phyloP scores from a whole-genome alignment of 306 rosid genomes.

The Prunus armeniaca region DNA sequence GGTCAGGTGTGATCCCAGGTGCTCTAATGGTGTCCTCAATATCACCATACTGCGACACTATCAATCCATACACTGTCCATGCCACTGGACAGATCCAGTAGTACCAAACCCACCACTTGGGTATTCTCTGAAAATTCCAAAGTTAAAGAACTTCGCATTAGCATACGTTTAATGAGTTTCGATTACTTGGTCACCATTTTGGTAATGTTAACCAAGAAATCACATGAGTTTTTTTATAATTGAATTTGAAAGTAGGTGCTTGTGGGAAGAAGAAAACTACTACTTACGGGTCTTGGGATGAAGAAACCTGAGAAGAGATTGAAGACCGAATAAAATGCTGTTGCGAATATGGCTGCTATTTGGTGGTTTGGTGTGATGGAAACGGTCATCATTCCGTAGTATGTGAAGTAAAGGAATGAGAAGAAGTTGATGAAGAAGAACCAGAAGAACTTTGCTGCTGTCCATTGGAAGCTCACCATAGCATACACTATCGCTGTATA shows the following conservation, averaged over 20 bases:
- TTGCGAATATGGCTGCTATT: conserved; percentile 87
- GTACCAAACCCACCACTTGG: conserved; percentile 97
- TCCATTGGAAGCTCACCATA: conserved; percentile 88
- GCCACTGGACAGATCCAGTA: conserved; percentile 93
- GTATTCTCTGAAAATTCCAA: conserved; percentile 75
- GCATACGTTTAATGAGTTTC: not conserved
- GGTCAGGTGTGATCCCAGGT: conserved; percentile 23
- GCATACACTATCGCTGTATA: conserved; percentile 77
- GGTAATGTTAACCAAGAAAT: not conserved
- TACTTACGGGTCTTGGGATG: conserved; percentile 86
- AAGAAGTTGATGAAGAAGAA: conserved; percentile 81
- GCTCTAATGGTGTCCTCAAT: not conserved
- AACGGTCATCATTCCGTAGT: conserved; percentile 98
- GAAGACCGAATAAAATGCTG: conserved; percentile 86
- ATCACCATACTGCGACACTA: conserved; percentile 81
- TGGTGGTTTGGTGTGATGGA: conserved; percentile 96
- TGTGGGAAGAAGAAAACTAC: conserved; percentile 3
- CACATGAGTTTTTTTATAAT: not conserved
- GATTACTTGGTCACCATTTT: not conserved
- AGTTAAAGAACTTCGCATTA: not conserved
- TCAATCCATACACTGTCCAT: conserved; percentile 96
- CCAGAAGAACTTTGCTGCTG: conserved; percentile 80
- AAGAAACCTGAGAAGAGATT: conserved; percentile 98
- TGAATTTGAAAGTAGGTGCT: not conserved
- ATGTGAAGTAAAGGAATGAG: conserved; percentile 96